Evolutionary conservation across 805 yeast species (phyloP).

Genomic region (Maudiozyma saulgeensis): DNA sequence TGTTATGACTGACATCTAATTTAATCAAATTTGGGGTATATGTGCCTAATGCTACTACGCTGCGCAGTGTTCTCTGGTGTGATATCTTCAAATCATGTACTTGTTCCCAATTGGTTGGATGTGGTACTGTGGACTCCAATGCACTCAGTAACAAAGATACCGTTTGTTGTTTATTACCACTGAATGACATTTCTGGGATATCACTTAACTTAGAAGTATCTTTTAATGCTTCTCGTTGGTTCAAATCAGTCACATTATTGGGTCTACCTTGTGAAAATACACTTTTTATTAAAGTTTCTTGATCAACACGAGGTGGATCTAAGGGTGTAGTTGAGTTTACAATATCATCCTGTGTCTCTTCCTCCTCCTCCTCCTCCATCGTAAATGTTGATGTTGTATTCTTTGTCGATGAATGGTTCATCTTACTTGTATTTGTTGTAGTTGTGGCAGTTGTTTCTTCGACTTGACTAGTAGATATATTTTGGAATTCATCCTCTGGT

Average conservation of each 20-base stretch:
- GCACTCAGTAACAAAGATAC: slow-evolving; percentile 18
- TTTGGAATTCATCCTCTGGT: slow-evolving; percentile 5
- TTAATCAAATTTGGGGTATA: slow-evolving; percentile 17
- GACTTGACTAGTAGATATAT: slow-evolving; percentile 7
- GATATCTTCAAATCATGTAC: slow-evolving; percentile 9
- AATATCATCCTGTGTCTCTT: not conserved
- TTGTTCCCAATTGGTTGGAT: slow-evolving; percentile 10
- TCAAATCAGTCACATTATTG: too few relatives aligned
- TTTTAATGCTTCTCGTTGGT: not conserved
- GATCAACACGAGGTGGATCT: slow-evolving; percentile 21
- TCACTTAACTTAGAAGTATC: slow-evolving; percentile 13
- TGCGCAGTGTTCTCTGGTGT: slow-evolving; percentile 6
- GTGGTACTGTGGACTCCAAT: not conserved
- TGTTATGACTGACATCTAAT: slow-evolving; percentile 14
- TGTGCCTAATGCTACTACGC: slow-evolving; percentile 15
- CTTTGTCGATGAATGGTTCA: not conserved
- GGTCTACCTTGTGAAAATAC: not conserved
- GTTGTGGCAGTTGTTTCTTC: not conserved
- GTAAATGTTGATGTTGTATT: slow-evolving; percentile 3
- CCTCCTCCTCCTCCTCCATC: slow-evolving; percentile 1
- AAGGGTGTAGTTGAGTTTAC: slow-evolving; percentile 18
- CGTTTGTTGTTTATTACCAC: slow-evolving; percentile 15
- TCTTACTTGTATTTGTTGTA: not conserved
- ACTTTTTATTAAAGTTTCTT: slow-evolving; percentile 4
- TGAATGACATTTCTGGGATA: slow-evolving; percentile 15